phyloP scores from a whole-genome alignment of 306 rosid genomes.

The Morella rubra region DNA sequence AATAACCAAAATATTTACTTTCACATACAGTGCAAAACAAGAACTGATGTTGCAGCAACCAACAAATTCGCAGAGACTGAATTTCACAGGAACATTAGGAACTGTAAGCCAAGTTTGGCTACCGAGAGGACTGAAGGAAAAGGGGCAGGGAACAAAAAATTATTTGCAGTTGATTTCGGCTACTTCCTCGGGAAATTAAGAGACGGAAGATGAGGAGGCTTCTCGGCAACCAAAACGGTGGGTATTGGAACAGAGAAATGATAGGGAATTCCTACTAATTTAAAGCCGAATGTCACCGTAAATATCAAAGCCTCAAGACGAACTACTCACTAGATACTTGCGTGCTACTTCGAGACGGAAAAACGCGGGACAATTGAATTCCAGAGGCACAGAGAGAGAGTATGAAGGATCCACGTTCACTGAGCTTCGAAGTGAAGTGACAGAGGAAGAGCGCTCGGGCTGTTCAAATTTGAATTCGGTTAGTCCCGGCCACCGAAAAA shows the following conservation, averaged over 20 bases:
- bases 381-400: not conserved
- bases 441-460: not conserved
- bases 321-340: not conserved
- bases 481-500: no score
- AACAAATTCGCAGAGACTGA: not conserved
- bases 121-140: conserved; percentile 1
- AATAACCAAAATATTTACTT: not conserved
- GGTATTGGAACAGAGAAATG: not conserved
- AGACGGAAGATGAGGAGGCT: not conserved
- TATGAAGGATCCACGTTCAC: not conserved
- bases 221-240: not conserved
- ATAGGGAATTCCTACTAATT: not conserved
- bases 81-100: not conserved
- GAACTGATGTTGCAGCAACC: not conserved
- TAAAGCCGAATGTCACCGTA: not conserved
- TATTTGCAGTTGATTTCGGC: not conserved
- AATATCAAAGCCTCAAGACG: not conserved
- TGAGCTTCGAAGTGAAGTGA: not conserved
- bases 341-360: not conserved
- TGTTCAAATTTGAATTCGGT: not conserved
- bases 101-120: conserved; percentile 5
- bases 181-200: not conserved
- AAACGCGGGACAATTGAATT: not conserved
- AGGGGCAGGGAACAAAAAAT: not conserved
- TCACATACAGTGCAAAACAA: not conserved